Percentiles rank a stretch among this genome's conserved stretches.
These are phyloP conservation scores for Lepidium aucheri DNA, from an alignment of 345 rosid species.

Conservation along the genomic window DNA sequence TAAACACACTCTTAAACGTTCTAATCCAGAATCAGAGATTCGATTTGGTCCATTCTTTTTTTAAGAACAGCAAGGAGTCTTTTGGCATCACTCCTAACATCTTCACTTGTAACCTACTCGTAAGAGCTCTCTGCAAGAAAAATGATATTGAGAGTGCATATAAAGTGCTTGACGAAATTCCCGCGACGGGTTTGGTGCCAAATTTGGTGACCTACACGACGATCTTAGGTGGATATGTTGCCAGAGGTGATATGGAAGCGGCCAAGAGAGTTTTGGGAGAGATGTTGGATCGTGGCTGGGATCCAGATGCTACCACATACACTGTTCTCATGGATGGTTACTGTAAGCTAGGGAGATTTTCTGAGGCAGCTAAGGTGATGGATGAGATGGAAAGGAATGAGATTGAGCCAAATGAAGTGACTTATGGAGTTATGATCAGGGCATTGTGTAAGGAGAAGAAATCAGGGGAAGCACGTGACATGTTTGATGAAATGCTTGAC, in stretches of 20 bases:
- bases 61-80: slow-evolving; percentile 40
- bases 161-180: slow-evolving; percentile 76
- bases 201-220: slow-evolving; percentile 73
- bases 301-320: slow-evolving; percentile 72
- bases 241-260: slow-evolving; percentile 58
- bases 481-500: slow-evolving; percentile 70
- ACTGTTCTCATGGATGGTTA: slow-evolving; percentile 75
- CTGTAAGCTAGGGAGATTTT: slow-evolving; percentile 55
- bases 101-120: slow-evolving; percentile 60
- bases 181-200: slow-evolving; percentile 67
- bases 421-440: slow-evolving; percentile 77
- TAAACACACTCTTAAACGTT: slow-evolving; percentile 75
- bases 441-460: slow-evolving; percentile 60
- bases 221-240: slow-evolving; percentile 59
- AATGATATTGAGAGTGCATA: slow-evolving; percentile 52
- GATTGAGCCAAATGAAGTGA: slow-evolving; percentile 71
- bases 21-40: slow-evolving; percentile 62
- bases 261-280: slow-evolving; percentile 54
- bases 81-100: slow-evolving; percentile 64
- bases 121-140: slow-evolving; percentile 59
- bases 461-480: slow-evolving; percentile 61
- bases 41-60: slow-evolving; percentile 45
- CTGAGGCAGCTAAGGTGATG: slow-evolving; percentile 71
- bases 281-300: slow-evolving; percentile 73
- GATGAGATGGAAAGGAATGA: slow-evolving; percentile 80